A percentile compares a stretch with the other conserved stretches of the same genome.
These are phyloP conservation scores for Neurospora sp. DNA, from an alignment of 495 filamentous ascomycete species.

Conservation along the genomic window DNA sequence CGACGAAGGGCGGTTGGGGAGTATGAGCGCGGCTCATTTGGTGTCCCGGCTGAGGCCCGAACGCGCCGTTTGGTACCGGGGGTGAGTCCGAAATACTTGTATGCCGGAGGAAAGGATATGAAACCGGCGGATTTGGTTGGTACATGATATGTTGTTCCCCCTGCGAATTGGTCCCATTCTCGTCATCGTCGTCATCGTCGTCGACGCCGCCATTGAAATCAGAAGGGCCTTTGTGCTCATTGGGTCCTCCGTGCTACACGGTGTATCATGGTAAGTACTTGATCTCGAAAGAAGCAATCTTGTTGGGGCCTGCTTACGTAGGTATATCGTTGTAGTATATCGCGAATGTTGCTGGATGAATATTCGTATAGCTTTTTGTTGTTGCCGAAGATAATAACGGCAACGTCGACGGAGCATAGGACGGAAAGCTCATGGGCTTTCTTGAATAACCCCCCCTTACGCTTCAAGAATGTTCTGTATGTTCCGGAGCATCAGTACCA, in stretches of 20 bases:
- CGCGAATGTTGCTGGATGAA: constrained; percentile 86
- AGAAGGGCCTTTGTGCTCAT: constrained; percentile 90
- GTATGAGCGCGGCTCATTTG: constrained; percentile 57
- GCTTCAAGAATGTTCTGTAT: constrained; percentile 87
- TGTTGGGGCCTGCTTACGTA: constrained; percentile 53
- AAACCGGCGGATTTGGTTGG: background rate
- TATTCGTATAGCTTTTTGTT: constrained; percentile 99
- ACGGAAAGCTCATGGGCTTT: constrained; percentile 98
- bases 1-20: constrained; percentile 64
- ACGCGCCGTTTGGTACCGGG: constrained; percentile 74
- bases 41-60: constrained; percentile 34
- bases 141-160: constrained; percentile 23
- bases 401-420: constrained; percentile 95
- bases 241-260: constrained; percentile 72
- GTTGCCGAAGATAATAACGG: constrained; percentile 94
- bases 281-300: background rate
- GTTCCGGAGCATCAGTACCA: constrained; percentile 66
- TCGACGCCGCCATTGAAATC: constrained; percentile 84
- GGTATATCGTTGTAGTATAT: constrained; percentile 76
- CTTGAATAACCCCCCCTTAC: constrained; percentile 98
- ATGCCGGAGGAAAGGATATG: constrained; percentile 58
- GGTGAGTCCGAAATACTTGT: constrained; percentile 80
- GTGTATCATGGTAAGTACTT: constrained; percentile 17
- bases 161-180: constrained; percentile 59
- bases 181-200: constrained; percentile 83